Conservation (phyloP, 331 rosid species). For the Ulmus americana region DNA sequence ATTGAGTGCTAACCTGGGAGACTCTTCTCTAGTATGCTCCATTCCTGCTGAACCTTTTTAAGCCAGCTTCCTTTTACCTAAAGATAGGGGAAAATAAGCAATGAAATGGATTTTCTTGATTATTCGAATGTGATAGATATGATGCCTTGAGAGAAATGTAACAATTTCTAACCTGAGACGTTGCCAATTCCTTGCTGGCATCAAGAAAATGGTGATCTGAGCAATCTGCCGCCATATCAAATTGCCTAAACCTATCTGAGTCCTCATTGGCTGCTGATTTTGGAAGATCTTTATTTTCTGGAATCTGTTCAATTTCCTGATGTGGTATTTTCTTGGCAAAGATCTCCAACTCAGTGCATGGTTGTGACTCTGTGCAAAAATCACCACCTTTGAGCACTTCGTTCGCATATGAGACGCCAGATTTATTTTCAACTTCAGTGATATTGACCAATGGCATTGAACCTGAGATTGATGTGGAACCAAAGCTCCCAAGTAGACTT, state of each 20-base stretch:
- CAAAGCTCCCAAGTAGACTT: conserved; percentile 51
- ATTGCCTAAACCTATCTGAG: conserved; percentile 48
- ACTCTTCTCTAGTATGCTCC: conserved; percentile 75
- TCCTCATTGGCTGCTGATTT: conserved; percentile 28
- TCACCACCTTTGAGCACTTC: conserved; percentile 37
- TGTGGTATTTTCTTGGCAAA: conserved; percentile 27
- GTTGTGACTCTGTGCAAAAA: conserved; percentile 34
- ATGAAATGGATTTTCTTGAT: conserved; percentile 12
- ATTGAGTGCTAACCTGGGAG: conserved; percentile 66
- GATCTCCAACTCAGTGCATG: conserved; percentile 26
- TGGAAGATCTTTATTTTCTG: conserved; percentile 26
- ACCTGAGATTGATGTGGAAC: conserved; percentile 36
- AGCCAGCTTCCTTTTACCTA: conserved; percentile 71
- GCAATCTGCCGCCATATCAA: conserved; percentile 62
- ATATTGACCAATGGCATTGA: conserved; percentile 38
- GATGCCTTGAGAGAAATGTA: neutral
- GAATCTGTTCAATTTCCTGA: conserved; percentile 25
- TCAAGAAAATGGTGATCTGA: conserved; percentile 68
- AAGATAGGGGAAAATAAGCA: conserved; percentile 16
- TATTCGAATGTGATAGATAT: neutral
- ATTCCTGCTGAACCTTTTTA: conserved; percentile 88
- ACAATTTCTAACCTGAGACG: conserved; percentile 60
- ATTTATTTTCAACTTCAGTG: conserved; percentile 44
- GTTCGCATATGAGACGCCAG: conserved; percentile 35
- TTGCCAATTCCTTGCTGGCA: conserved; percentile 39